These are phyloP conservation scores for Cylindrotheca fusiformis DNA, from an alignment of 108 stramenopile genomes.

Conservation along the genomic window DNA sequence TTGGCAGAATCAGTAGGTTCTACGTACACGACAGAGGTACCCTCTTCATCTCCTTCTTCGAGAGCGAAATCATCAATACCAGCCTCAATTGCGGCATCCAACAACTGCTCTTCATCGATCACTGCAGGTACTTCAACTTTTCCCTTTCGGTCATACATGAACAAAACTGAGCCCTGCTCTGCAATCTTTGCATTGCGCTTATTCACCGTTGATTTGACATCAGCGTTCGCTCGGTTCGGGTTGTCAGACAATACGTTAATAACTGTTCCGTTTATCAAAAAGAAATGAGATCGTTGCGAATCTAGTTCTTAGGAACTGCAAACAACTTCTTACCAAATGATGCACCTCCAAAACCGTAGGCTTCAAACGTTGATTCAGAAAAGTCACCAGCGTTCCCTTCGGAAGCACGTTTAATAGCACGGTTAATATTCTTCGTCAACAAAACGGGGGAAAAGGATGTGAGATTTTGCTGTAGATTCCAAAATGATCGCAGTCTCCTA, in stretches of 20 bases:
- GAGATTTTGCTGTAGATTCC: not conserved
- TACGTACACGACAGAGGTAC: slow-evolving; percentile 65
- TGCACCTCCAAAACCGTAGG: slow-evolving; percentile 70
- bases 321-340: slow-evolving; percentile 10
- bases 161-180: slow-evolving; percentile 79
- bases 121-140: slow-evolving; percentile 61
- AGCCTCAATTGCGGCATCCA: slow-evolving; percentile 82
- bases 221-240: slow-evolving; percentile 77
- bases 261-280: no score
- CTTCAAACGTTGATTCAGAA: slow-evolving; percentile 65
- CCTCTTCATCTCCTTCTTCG: slow-evolving; percentile 60
- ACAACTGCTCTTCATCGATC: slow-evolving; percentile 61
- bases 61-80: slow-evolving; percentile 81
- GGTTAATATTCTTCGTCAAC: slow-evolving; percentile 61
- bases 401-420: slow-evolving; percentile 85
- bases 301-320: no score
- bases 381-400: slow-evolving; percentile 81
- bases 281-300: no score
- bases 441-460: not conserved
- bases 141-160: slow-evolving; percentile 85
- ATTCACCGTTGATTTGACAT: slow-evolving; percentile 68
- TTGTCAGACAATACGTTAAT: slow-evolving; percentile 88
- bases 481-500: not conserved
- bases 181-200: slow-evolving; percentile 84
- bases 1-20: slow-evolving; percentile 75